phyloP scores from a whole-genome alignment of 306 rosid species.

The Sphenostylis stenocarpa region DNA sequence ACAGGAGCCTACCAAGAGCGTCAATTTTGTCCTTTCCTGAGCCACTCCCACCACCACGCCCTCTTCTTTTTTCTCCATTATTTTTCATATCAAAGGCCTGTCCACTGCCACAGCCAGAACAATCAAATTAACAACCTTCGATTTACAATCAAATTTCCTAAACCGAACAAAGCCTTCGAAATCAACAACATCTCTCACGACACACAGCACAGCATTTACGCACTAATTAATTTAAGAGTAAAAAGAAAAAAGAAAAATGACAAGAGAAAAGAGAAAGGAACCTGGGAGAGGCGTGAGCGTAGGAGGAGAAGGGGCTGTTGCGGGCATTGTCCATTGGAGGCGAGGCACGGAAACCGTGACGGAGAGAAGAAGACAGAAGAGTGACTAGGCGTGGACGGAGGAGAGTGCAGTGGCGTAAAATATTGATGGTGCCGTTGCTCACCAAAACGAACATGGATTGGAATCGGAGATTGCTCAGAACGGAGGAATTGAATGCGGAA shows the following conservation, averaged over 20 bases:
- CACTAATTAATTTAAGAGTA: too few species aligned
- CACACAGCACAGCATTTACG: too few species aligned
- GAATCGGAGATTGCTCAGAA: neutral
- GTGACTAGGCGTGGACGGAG: slow-evolving; percentile 44
- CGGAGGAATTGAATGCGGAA: neutral
- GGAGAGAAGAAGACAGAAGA: neutral
- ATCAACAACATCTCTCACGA: too few species aligned
- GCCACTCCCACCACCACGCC: slow-evolving; percentile 48
- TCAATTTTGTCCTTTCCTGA: slow-evolving; percentile 81
- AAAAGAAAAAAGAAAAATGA: too few species aligned
- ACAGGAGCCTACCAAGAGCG: slow-evolving; percentile 93
- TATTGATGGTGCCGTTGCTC: slow-evolving; percentile 21
- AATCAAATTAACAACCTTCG: too few species aligned
- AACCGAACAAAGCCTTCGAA: neutral
- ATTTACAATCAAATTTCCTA: neutral
- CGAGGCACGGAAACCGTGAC: slow-evolving; percentile 5
- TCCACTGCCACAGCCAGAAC: slow-evolving; percentile 61
- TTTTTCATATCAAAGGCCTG: slow-evolving; percentile 50
- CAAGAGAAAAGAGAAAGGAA: slow-evolving; percentile 1
- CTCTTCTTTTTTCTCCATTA: slow-evolving; percentile 52
- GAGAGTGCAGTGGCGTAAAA: slow-evolving; percentile 47
- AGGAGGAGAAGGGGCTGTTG: slow-evolving; percentile 30
- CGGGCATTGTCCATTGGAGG: slow-evolving; percentile 43
- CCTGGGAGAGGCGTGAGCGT: slow-evolving; percentile 51
- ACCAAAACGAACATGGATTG: slow-evolving; percentile 42